Conservation (phyloP, 192 early-diverging fungal species). For the Entomortierella lignicola region DNA sequence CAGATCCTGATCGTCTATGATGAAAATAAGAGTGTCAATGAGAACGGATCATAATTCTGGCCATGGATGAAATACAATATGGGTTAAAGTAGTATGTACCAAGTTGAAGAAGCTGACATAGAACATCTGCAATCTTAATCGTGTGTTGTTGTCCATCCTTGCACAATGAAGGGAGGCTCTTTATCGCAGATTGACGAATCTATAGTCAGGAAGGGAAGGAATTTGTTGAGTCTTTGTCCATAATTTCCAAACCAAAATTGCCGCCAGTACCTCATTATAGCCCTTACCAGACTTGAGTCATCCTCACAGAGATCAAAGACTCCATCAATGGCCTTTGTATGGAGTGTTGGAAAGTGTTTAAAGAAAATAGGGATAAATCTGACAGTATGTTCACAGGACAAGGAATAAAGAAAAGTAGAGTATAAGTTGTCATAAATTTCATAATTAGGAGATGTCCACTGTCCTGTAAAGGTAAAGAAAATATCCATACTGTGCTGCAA, state of each 20-base stretch:
- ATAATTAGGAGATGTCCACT: too few species aligned
- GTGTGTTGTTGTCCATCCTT: constrained; percentile 46
- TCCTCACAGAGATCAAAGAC: constrained; percentile 56
- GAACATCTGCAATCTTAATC: constrained; percentile 54
- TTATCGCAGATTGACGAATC: constrained; percentile 46
- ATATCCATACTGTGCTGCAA: constrained; percentile 39
- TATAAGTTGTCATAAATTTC: too few species aligned
- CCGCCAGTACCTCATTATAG: neutral
- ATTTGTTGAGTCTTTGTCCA: neutral
- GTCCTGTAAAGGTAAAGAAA: neutral
- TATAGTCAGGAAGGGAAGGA: constrained; percentile 1
- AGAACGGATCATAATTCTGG: neutral
- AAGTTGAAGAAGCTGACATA: constrained; percentile 52
- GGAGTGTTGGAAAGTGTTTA: constrained; percentile 47
- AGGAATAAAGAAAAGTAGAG: neutral
- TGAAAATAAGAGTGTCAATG: neutral
- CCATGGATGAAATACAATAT: neutral
- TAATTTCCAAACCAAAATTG: neutral
- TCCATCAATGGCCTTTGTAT: constrained; percentile 49
- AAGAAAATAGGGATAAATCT: constrained; percentile 53
- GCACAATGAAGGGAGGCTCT: constrained; percentile 42
- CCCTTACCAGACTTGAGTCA: constrained; percentile 31
- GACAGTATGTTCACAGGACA: neutral
- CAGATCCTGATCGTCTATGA: constrained; percentile 45
- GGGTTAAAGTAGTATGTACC: constrained; percentile 10